Conservation (phyloP, 169 alveolate species). For the Plasmodium cynomolgi region DNA sequence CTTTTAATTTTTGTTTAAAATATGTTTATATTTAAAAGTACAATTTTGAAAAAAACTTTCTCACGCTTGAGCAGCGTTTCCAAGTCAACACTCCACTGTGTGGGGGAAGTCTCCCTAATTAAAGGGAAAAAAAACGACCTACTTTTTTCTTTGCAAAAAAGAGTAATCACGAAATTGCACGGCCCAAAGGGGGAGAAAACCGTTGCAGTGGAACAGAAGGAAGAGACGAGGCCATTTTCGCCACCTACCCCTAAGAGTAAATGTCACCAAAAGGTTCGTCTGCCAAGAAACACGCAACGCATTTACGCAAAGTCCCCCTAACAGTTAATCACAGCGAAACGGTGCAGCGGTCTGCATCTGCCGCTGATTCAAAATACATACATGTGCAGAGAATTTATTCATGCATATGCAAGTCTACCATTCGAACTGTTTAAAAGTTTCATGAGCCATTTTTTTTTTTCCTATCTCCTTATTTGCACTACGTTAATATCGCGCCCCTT, state of each 20-base stretch:
- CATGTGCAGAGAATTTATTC: background rate
- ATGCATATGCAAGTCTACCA: background rate
- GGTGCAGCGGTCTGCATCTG: background rate
- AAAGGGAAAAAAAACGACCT: background rate
- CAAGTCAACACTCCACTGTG: background rate
- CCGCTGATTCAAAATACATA: background rate
- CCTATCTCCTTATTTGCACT: background rate
- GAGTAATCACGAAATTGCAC: slow-evolving; percentile 6
- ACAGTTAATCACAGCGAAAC: background rate
- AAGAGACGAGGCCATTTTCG: background rate
- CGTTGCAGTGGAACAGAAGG: background rate
- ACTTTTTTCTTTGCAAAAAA: background rate
- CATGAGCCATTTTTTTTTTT: background rate
- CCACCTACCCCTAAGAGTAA: background rate
- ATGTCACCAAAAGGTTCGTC: background rate
- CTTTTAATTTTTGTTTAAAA: slow-evolving; percentile 45
- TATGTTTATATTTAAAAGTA: background rate
- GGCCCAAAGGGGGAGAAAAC: background rate
- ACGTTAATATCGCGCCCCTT: background rate
- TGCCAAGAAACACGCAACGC: background rate
- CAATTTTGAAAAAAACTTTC: background rate
- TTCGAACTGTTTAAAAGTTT: background rate
- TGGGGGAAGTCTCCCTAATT: slow-evolving; percentile 5
- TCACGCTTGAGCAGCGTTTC: background rate
- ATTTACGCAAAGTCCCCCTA: background rate